These are phyloP conservation scores for Clonostachys rhizophaga DNA, from an alignment of 2,329 filamentous ascomycete genomes.

Conservation along the genomic window DNA sequence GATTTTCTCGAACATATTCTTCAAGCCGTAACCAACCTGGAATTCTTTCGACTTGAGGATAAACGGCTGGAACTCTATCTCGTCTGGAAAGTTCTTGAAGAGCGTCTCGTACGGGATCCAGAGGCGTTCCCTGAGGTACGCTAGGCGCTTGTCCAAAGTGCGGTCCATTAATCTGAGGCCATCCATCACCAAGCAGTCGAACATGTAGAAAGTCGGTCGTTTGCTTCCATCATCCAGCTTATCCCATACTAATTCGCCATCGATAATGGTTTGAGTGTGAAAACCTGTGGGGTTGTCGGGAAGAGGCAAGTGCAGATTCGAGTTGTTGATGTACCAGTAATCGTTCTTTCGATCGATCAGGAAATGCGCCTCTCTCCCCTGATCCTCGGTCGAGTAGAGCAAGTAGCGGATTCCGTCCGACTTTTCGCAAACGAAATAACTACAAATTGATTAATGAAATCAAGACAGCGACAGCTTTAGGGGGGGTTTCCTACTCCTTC, in stretches of 20 bases:
- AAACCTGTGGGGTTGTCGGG: constrained; percentile 61
- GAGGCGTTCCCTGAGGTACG: constrained; percentile 76
- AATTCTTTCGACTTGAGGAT: constrained; percentile 83
- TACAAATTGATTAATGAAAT: constrained; percentile 19
- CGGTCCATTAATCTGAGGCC: constrained; percentile 70
- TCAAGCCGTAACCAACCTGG: constrained; percentile 82
- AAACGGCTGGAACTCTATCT: constrained; percentile 70
- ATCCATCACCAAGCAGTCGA: constrained; percentile 86
- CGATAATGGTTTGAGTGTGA: constrained; percentile 77
- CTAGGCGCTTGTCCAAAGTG: constrained; percentile 83
- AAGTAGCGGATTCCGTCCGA: constrained; percentile 94
- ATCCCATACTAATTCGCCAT: constrained; percentile 92
- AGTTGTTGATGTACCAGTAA: constrained; percentile 76
- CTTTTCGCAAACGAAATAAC: constrained; percentile 97
- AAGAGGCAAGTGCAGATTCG: constrained; percentile 74
- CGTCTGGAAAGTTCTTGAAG: constrained; percentile 61
- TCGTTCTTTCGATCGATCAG: constrained; percentile 98
- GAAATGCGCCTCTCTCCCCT: constrained; percentile 68
- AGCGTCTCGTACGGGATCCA: constrained; percentile 65
- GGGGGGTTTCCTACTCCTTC: constrained; percentile 55
- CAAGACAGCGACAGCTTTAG: not conserved
- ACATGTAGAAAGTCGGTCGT: constrained; percentile 82
- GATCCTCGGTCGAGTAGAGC: constrained; percentile 77
- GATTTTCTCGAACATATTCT: constrained; percentile 87
- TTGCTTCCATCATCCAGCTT: constrained; percentile 60